Percentiles rank a stretch among this genome's conserved stretches.
These are phyloP conservation scores for Spencermartinsiella europaea DNA, from an alignment of 805 yeast species.

Conservation along the genomic window DNA sequence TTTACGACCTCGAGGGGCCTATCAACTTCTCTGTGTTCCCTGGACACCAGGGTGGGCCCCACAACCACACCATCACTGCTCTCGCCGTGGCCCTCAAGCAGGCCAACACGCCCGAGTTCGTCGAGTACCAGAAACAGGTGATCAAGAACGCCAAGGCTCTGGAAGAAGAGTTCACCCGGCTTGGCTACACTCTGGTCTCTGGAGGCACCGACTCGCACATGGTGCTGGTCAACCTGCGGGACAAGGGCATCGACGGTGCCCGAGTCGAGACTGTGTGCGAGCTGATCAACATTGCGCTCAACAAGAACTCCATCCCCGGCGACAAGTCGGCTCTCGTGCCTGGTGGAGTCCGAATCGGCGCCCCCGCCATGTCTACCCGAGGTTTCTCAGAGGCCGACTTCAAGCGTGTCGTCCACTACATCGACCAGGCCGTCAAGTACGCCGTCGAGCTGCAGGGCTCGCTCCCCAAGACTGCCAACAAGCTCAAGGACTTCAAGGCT, in stretches of 20 bases:
- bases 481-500: slow-evolving; percentile 92
- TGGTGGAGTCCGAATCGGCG: slow-evolving; percentile 95
- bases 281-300: slow-evolving; percentile 88
- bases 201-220: slow-evolving; percentile 97
- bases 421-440: slow-evolving; percentile 70
- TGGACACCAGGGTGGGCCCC: slow-evolving; percentile 99
- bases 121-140: slow-evolving; percentile 83
- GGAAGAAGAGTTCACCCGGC: slow-evolving; percentile 64
- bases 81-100: slow-evolving; percentile 95
- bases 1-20: slow-evolving; percentile 87
- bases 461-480: slow-evolving; percentile 89
- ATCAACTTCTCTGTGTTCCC: slow-evolving; percentile 99
- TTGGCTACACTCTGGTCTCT: slow-evolving; percentile 79
- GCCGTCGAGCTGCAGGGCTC: slow-evolving; percentile 70
- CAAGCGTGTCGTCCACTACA: slow-evolving; percentile 69
- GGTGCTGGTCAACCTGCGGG: slow-evolving; percentile 84
- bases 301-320: slow-evolving; percentile 97
- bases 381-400: slow-evolving; percentile 90
- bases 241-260: slow-evolving; percentile 92
- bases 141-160: slow-evolving; percentile 81
- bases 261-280: slow-evolving; percentile 94
- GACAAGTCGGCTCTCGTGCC: slow-evolving; percentile 96
- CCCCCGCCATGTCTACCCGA: slow-evolving; percentile 98
- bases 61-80: slow-evolving; percentile 97
- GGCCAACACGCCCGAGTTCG: slow-evolving; percentile 85